phyloP scores from a whole-genome alignment of 202 grass and related monocot genomes.

The Musa balbisiana region DNA sequence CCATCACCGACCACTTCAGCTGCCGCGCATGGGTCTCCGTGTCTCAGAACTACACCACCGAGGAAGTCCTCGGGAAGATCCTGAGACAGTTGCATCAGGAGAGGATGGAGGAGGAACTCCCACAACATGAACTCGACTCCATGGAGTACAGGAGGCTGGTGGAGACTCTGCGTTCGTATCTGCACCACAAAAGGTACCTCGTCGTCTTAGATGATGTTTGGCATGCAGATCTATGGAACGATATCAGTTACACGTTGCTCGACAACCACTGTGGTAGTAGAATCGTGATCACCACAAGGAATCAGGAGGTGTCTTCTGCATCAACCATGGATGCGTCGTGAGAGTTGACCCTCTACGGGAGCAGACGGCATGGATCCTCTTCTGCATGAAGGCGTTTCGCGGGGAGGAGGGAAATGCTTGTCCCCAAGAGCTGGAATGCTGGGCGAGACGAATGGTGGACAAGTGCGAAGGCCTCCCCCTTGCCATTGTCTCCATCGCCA shows the following conservation, averaged over 20 bases:
- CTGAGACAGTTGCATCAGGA: conserved; percentile 1
- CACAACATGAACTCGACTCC: background rate
- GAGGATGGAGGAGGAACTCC: background rate
- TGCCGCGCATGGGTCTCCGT: background rate
- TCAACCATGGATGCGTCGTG: conserved; percentile 9
- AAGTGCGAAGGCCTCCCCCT: conserved; percentile 33
- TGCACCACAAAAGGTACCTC: conserved; percentile 25
- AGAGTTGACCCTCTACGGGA: conserved; percentile 17
- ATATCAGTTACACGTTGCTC: background rate
- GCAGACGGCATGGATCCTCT: conserved; percentile 20
- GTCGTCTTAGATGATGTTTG: conserved; percentile 34
- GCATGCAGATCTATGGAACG: conserved; percentile 24
- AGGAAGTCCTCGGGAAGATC: background rate
- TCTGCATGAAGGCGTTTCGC: conserved; percentile 30
- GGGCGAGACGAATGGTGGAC: conserved; percentile 19
- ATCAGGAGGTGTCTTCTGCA: conserved; percentile 21
- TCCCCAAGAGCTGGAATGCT: conserved; percentile 19
- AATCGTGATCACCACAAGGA: conserved; percentile 30
- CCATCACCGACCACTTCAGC: background rate
- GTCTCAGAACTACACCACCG: background rate
- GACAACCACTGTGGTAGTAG: conserved; percentile 16
- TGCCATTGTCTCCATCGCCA: conserved; percentile 24
- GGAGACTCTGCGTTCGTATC: conserved; percentile 16
- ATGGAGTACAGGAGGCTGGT: conserved; percentile 8
- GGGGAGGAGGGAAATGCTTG: conserved; percentile 1